Conservation (phyloP, 129 eudicot species). For the Pseudognaphalium luteoalbum region DNA sequence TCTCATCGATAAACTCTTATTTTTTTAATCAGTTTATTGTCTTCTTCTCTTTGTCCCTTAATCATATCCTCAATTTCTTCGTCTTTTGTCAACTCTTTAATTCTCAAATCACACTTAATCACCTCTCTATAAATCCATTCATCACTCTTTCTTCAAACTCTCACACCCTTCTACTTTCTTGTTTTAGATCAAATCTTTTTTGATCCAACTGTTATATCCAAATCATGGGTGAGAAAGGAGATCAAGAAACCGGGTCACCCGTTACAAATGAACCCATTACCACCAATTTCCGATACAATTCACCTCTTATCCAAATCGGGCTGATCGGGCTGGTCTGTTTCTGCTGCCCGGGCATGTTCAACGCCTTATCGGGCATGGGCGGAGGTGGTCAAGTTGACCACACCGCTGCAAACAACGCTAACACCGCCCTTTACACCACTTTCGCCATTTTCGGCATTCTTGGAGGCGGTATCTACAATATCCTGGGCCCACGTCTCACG, state of each 20-base stretch:
- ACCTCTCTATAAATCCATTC: conserved; percentile 21
- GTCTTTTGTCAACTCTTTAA: background rate
- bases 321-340: conserved; percentile 89
- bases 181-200: background rate
- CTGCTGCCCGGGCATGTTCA: conserved; percentile 98
- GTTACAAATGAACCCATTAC: background rate
- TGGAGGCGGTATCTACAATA: conserved; percentile 95
- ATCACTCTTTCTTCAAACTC: background rate
- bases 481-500: conserved; percentile 77
- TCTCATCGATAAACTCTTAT: background rate
- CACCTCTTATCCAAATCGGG: conserved; percentile 75
- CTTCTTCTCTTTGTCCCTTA: conserved; percentile 8
- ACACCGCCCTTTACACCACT: conserved; percentile 94
- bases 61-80: background rate
- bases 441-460: conserved; percentile 85
- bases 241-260: conserved; percentile 44
- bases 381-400: conserved; percentile 96
- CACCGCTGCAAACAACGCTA: conserved; percentile 89
- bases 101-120: conserved; percentile 1
- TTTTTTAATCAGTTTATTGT: background rate
- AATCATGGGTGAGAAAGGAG: conserved; percentile 44
- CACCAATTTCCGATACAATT: conserved; percentile 62
- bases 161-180: background rate
- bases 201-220: background rate
- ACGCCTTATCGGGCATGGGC: conserved; percentile 97